Evolutionary conservation across 768 basidiomycete species (phyloP).

Genomic region (Leccinum rimulosum): DNA sequence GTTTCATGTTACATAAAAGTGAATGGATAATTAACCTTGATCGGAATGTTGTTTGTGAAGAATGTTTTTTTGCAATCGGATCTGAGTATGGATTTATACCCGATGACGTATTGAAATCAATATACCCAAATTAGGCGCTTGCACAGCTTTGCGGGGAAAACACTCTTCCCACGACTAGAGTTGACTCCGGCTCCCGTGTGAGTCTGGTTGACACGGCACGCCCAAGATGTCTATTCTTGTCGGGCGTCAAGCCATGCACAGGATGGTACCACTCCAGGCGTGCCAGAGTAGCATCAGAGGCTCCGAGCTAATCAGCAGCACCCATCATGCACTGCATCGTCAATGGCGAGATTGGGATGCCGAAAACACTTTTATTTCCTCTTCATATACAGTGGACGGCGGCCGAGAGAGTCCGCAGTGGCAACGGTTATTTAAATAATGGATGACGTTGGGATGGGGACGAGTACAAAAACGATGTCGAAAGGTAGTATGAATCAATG

Average conservation of each 20-base stretch:
- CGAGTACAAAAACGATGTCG: background rate
- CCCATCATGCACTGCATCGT: background rate
- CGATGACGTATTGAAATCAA: background rate
- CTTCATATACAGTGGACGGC: no score
- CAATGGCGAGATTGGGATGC: background rate
- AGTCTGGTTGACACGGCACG: no score
- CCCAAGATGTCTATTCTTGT: background rate
- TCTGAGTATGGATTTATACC: background rate
- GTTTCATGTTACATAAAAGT: background rate
- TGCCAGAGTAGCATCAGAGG: no score
- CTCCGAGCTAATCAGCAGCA: no score
- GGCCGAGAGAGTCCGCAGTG: background rate
- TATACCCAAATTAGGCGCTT: background rate
- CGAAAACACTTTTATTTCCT: no score
- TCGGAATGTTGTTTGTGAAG: background rate
- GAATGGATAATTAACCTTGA: background rate
- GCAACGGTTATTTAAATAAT: background rate
- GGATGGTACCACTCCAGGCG: background rate
- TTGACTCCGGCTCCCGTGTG: no score
- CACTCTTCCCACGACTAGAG: no score
- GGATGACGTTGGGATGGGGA: background rate
- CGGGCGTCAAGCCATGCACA: background rate
- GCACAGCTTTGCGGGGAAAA: conserved; percentile 9
- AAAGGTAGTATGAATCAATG: background rate
- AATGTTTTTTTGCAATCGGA: background rate